Conservation (phyloP, 2,329 filamentous ascomycete genomes). For the Microdochium nivale region DNA sequence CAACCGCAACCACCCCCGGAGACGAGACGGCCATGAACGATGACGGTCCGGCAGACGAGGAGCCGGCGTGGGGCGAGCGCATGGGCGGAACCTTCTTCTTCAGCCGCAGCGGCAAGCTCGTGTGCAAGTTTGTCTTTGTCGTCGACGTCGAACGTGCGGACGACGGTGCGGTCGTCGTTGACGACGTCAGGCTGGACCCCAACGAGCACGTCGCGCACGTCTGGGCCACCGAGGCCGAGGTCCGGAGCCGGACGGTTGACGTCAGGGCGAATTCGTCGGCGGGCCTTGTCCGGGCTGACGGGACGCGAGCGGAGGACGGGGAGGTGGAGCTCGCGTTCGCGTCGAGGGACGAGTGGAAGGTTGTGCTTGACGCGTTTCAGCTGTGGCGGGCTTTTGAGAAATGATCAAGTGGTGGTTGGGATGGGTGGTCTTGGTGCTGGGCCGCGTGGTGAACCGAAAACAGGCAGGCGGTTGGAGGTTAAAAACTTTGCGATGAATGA, state of each 20-base stretch:
- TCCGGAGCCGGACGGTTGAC: conserved; percentile 3
- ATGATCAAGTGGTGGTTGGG: too few relatives aligned
- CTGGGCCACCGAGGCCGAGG: conserved; percentile 23
- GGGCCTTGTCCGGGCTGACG: background rate
- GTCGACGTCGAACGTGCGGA: conserved; percentile 11
- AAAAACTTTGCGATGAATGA: too few relatives aligned
- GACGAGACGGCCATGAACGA: too few relatives aligned
- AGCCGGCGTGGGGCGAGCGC: conserved; percentile 5
- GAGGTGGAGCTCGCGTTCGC: conserved; percentile 8
- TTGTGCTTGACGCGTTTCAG: conserved; percentile 14
- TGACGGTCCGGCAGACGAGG: background rate
- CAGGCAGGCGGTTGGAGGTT: too few relatives aligned
- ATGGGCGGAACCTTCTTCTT: conserved; percentile 1
- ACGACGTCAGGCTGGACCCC: conserved; percentile 18
- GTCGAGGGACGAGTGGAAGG: conserved; percentile 9
- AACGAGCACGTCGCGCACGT: conserved; percentile 22
- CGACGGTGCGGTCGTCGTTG: conserved; percentile 2
- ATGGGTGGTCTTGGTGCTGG: too few relatives aligned
- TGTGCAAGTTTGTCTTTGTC: conserved; percentile 20
- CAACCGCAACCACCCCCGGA: too few relatives aligned
- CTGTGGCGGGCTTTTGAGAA: too few relatives aligned
- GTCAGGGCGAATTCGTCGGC: background rate
- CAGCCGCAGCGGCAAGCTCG: background rate
- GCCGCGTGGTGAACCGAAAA: too few relatives aligned
- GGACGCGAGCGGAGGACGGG: conserved; percentile 12